phyloP scores from a whole-genome alignment of 176 grass and related monocot genomes.

The Metroxylon sagu region DNA sequence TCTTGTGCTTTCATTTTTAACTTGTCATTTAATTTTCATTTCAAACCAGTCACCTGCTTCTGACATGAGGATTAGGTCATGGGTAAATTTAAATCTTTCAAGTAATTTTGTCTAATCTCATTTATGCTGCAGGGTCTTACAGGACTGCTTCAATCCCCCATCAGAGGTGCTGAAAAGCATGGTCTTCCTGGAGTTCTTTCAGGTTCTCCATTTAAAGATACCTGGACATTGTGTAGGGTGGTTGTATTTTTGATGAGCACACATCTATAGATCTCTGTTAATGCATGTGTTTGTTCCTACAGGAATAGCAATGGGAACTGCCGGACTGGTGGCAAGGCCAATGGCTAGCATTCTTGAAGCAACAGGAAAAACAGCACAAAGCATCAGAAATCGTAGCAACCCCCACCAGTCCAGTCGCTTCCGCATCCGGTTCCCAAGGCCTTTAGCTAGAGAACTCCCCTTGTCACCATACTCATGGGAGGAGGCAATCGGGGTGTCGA shows the following conservation, averaged over 20 bases:
- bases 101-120: background rate
- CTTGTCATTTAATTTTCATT: too few species aligned
- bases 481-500: constrained; percentile 64
- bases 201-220: constrained; percentile 30
- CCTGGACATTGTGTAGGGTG: too few species aligned
- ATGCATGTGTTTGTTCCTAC: constrained; percentile 13
- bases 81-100: too few species aligned
- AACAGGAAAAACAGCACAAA: constrained; percentile 93
- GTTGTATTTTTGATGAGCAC: too few species aligned
- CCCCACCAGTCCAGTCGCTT: constrained; percentile 46
- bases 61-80: too few species aligned
- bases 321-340: constrained; percentile 78
- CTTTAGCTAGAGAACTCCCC: constrained; percentile 13
- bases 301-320: constrained; percentile 96
- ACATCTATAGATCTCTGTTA: background rate
- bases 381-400: constrained; percentile 81
- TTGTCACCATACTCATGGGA: constrained; percentile 84
- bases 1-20: too few species aligned
- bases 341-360: constrained; percentile 94
- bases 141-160: constrained; percentile 89
- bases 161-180: constrained; percentile 93
- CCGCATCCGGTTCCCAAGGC: constrained; percentile 5
- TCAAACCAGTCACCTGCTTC: too few species aligned
- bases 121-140: constrained; percentile 66
- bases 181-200: constrained; percentile 87